phyloP scores from a whole-genome alignment of 2,329 filamentous ascomycete species.

The Bisporella sp. region DNA sequence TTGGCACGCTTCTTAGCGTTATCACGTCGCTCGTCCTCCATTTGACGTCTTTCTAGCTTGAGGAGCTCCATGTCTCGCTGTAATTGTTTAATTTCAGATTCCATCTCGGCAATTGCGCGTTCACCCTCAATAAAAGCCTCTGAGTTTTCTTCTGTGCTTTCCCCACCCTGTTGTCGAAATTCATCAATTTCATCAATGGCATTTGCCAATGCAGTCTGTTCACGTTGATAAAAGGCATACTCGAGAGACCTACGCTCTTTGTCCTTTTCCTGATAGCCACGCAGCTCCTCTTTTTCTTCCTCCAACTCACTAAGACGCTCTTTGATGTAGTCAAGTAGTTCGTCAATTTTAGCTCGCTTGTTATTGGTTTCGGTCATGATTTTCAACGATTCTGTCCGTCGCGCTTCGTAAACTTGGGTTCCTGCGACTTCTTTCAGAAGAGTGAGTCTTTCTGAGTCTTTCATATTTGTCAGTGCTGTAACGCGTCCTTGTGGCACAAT shows the following conservation, averaged over 20 bases:
- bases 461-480: constrained; percentile 96
- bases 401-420: constrained; percentile 92
- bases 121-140: constrained; percentile 72
- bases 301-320: constrained; percentile 84
- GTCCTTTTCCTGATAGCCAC: constrained; percentile 92
- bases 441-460: constrained; percentile 83
- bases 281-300: constrained; percentile 93
- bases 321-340: constrained; percentile 84
- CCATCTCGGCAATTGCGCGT: constrained; percentile 68
- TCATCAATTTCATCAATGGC: constrained; percentile 79
- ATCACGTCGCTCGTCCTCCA: constrained; percentile 85
- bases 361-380: constrained; percentile 97
- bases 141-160: constrained; percentile 76
- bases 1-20: constrained; percentile 74
- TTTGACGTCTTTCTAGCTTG: constrained; percentile 74
- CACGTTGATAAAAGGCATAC: constrained; percentile 88
- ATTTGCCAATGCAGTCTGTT: constrained; percentile 72
- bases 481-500: constrained; percentile 97
- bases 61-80: constrained; percentile 80
- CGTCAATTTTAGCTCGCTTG: constrained; percentile 91
- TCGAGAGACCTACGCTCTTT: constrained; percentile 85
- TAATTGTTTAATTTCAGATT: constrained; percentile 71
- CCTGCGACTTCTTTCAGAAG: constrained; percentile 97
- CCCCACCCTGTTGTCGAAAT: constrained; percentile 71
- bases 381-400: constrained; percentile 84